Conservation (phyloP, 2,329 filamentous ascomycete genomes). For the Phialophora verrucosa region DNA sequence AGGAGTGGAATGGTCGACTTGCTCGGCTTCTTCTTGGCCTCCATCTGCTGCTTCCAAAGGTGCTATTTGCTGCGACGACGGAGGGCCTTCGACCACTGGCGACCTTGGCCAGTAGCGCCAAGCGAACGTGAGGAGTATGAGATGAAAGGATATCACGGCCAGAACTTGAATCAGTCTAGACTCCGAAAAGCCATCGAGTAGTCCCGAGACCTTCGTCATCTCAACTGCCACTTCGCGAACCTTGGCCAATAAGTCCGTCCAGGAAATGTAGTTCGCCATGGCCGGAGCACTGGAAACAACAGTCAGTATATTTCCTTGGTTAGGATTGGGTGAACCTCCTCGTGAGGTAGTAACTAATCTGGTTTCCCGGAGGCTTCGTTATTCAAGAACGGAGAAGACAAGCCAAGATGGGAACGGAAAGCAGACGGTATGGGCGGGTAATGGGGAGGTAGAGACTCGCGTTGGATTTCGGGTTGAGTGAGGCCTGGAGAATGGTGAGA, state of each 20-base stretch:
- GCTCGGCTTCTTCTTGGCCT: not conserved
- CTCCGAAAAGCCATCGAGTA: not conserved
- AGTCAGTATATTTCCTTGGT: no score
- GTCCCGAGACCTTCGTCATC: not conserved
- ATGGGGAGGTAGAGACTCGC: no score
- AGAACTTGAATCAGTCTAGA: not conserved
- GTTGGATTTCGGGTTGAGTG: no score
- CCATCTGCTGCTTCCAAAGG: not conserved
- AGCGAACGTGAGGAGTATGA: not conserved
- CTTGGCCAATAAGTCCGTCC: no score
- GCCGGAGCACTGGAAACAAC: no score
- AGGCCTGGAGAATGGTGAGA: not conserved
- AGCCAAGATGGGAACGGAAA: not conserved
- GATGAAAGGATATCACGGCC: not conserved
- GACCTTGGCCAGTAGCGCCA: not conserved
- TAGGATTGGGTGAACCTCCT: no score
- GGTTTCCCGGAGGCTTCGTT: no score
- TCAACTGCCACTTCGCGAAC: not conserved
- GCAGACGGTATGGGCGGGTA: not conserved
- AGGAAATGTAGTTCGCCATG: no score
- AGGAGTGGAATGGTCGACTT: not conserved
- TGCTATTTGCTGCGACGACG: not conserved
- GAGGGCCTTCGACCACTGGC: not conserved
- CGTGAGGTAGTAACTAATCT: no score
- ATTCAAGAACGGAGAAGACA: not conserved